These are phyloP conservation scores for Lepiota subincarnata DNA, from an alignment of 768 basidiomycete species.

Conservation along the genomic window DNA sequence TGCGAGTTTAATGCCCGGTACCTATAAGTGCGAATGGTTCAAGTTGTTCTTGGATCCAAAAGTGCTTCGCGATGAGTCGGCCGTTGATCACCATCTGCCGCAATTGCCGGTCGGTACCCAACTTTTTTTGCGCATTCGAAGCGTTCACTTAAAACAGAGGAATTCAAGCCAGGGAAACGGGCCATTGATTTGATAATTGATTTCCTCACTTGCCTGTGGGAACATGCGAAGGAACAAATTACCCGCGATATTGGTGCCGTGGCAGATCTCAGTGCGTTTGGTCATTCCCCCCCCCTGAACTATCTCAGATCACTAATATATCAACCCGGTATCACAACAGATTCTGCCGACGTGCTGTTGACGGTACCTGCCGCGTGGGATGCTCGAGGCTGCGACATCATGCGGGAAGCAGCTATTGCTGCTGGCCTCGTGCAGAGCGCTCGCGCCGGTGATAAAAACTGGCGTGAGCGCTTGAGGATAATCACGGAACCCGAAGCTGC, in stretches of 20 bases:
- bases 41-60: conserved; percentile 84
- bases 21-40: conserved; percentile 61
- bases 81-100: conserved; percentile 76
- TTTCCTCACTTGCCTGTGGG: conserved; percentile 80
- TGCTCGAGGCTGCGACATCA: conserved; percentile 76
- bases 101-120: conserved; percentile 59
- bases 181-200: conserved; percentile 80
- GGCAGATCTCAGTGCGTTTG: conserved; percentile 69
- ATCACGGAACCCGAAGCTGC: conserved; percentile 85
- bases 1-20: conserved; percentile 62
- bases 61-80: conserved; percentile 66
- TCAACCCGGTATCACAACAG: conserved; percentile 31
- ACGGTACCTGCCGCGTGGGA: conserved; percentile 93
- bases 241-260: conserved; percentile 84
- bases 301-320: conserved; percentile 2
- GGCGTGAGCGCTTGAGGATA: conserved; percentile 79
- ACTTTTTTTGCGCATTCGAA: not conserved
- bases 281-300: not conserved
- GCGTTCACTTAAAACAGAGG: not conserved
- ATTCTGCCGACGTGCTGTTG: conserved; percentile 79
- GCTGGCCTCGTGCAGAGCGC: conserved; percentile 77
- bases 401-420: conserved; percentile 79
- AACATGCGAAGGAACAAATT: conserved; percentile 82
- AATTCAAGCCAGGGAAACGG: conserved; percentile 65
- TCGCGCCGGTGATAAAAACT: conserved; percentile 63